A percentile compares a stretch with the other conserved stretches of the same genome.
Conservation (phyloP, 495 filamentous ascomycete genomes). For the Rhizodiscina lignyota region DNA sequence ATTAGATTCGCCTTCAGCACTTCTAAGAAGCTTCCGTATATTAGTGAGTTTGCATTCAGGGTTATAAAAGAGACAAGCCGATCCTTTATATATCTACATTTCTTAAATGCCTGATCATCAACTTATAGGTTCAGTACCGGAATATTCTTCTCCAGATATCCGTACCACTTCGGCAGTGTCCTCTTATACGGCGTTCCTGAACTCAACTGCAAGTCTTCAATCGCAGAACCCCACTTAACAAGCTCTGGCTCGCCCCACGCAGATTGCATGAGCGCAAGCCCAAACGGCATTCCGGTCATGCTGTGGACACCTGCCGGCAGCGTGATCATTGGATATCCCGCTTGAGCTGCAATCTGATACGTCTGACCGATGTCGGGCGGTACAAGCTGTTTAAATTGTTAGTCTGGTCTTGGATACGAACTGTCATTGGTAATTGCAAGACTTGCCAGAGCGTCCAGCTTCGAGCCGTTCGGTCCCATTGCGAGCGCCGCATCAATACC, state of each 20-base stretch:
- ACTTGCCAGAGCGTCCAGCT: conserved; percentile 42
- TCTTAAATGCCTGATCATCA: too few species aligned
- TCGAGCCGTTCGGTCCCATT: conserved; percentile 22
- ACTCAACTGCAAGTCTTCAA: conserved; percentile 42
- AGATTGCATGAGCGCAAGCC: conserved; percentile 47
- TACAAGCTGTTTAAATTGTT: too few species aligned
- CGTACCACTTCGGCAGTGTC: conserved; percentile 34
- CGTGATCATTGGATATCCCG: conserved; percentile 56
- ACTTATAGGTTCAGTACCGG: conserved; percentile 22
- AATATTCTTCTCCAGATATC: conserved; percentile 32
- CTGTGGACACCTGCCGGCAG: conserved; percentile 39
- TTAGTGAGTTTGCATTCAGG: too few species aligned
- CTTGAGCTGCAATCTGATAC: conserved; percentile 34
- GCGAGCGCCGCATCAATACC: conserved; percentile 51
- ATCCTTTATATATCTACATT: too few species aligned
- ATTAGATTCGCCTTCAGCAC: too few species aligned
- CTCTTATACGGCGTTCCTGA: conserved; percentile 24
- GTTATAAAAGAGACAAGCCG: too few species aligned
- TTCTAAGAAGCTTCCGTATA: too few species aligned
- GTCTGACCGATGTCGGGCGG: conserved; percentile 50
- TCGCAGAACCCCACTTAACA: conserved; percentile 48
- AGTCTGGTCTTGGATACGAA: too few species aligned
- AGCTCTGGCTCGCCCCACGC: conserved; percentile 46
- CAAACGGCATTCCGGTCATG: conserved; percentile 50
- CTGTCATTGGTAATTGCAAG: too few species aligned